phyloP scores from a whole-genome alignment of 805 yeast species.

The Dipodascus geniculatus region DNA sequence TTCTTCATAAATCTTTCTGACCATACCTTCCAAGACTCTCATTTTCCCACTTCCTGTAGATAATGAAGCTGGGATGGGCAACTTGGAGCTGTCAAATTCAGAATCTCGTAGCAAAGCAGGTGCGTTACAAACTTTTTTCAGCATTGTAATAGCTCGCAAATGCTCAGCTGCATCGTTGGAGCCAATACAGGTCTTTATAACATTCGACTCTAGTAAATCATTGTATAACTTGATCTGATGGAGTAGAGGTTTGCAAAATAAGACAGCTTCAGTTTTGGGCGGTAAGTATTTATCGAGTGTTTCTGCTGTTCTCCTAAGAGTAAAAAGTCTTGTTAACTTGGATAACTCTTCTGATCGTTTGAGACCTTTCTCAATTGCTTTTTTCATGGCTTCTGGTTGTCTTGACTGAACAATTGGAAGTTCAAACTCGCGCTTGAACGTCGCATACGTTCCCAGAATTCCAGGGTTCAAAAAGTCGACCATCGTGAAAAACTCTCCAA shows the following conservation, averaged over 20 bases:
- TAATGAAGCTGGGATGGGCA: slow-evolving; percentile 4
- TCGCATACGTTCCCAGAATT: slow-evolving; percentile 48
- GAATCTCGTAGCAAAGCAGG: slow-evolving; percentile 53
- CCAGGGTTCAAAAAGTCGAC: slow-evolving; percentile 81
- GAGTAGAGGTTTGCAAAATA: slow-evolving; percentile 67
- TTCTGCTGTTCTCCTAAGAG: slow-evolving; percentile 59
- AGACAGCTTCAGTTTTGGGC: slow-evolving; percentile 58
- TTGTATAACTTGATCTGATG: slow-evolving; percentile 47
- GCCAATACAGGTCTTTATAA: slow-evolving; percentile 22
- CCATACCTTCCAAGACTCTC: slow-evolving; percentile 41
- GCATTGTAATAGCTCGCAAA: slow-evolving; percentile 56
- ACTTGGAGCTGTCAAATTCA: slow-evolving; percentile 25
- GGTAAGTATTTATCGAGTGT: slow-evolving; percentile 49
- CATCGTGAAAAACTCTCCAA: slow-evolving; percentile 69
- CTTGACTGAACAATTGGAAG: slow-evolving; percentile 64
- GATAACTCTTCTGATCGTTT: slow-evolving; percentile 53
- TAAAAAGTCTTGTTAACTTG: slow-evolving; percentile 49
- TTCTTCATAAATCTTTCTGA: slow-evolving; percentile 35
- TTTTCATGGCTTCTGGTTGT: slow-evolving; percentile 45
- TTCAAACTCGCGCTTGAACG: slow-evolving; percentile 39
- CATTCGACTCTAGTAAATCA: slow-evolving; percentile 32
- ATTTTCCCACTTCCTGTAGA: slow-evolving; percentile 47
- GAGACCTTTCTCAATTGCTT: slow-evolving; percentile 44
- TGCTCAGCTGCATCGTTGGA: slow-evolving; percentile 28
- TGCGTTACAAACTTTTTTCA: slow-evolving; percentile 76